phyloP scores from a whole-genome alignment of 306 rosid genomes.

The Trifolium fragiferum region DNA sequence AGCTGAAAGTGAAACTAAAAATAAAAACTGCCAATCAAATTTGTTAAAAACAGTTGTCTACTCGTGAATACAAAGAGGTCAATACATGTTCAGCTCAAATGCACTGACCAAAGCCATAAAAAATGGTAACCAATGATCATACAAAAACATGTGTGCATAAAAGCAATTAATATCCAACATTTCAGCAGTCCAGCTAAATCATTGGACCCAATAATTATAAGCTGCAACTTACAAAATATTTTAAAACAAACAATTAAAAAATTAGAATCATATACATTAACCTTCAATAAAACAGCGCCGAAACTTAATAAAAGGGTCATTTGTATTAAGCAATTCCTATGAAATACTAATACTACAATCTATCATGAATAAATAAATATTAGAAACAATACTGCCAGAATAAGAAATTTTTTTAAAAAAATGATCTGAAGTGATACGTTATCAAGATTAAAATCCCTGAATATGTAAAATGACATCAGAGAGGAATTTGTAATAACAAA shows the following conservation, averaged over 20 bases:
- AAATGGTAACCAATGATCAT: background rate
- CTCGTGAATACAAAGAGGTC: slow-evolving; percentile 7
- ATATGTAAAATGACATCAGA: background rate
- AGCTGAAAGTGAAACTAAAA: background rate
- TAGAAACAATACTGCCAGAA: background rate
- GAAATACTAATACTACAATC: background rate
- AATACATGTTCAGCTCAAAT: background rate
- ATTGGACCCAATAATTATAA: background rate
- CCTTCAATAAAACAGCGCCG: slow-evolving; percentile 13
- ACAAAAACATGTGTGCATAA: background rate
- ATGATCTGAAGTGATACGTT: slow-evolving; percentile 12
- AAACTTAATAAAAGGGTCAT: slow-evolving; percentile 10
- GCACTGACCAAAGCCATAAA: slow-evolving; percentile 8
- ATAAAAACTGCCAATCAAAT: slow-evolving; percentile 6
- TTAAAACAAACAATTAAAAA: background rate
- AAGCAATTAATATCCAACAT: background rate
- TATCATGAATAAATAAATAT: slow-evolving; percentile 17
- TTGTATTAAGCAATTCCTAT: slow-evolving; percentile 10
- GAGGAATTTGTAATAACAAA: background rate
- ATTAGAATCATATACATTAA: background rate
- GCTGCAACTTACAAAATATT: background rate
- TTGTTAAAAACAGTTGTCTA: background rate
- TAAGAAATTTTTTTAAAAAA: too few relatives aligned
- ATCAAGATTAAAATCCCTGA: slow-evolving; percentile 28
- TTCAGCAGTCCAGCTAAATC: background rate